phyloP scores from a whole-genome alignment of 257 asterid species.

The Scutellaria galericulata region DNA sequence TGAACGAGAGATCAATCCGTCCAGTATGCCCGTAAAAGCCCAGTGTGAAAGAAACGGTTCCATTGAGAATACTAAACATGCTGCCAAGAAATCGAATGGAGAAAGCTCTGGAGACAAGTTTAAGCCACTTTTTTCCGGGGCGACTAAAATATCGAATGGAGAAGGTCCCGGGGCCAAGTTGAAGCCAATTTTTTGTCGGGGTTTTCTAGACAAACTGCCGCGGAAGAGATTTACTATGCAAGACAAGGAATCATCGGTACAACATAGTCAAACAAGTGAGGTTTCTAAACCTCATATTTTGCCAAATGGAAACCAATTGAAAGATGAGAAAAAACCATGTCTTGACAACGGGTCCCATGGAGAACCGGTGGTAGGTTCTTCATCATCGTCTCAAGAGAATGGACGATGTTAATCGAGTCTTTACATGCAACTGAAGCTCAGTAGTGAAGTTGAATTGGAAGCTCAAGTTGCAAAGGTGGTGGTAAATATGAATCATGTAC shows the following conservation, averaged over 20 bases:
- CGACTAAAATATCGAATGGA: background rate
- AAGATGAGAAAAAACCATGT: slow-evolving; percentile 36
- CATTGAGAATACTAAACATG: background rate
- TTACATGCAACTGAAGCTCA: no score
- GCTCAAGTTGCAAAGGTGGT: background rate
- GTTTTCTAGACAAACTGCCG: background rate
- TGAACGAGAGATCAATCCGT: slow-evolving; percentile 10
- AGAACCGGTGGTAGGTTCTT: background rate
- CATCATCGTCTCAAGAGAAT: background rate
- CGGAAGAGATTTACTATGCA: background rate
- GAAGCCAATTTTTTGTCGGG: background rate
- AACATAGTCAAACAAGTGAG: no score
- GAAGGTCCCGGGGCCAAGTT: background rate
- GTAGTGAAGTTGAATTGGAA: background rate
- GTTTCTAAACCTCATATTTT: slow-evolving; percentile 16
- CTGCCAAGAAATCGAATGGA: background rate
- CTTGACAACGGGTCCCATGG: background rate
- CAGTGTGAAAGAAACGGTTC: slow-evolving; percentile 28
- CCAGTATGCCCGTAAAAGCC: no score
- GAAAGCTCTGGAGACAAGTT: background rate
- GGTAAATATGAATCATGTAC: background rate
- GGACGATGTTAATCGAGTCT: no score
- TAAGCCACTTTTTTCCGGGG: background rate
- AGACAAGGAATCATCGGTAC: no score
- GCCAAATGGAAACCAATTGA: slow-evolving; percentile 54